Base-by-base conservation (phyloP, 345 rosid species). In the Citrus hindsii region DNA sequence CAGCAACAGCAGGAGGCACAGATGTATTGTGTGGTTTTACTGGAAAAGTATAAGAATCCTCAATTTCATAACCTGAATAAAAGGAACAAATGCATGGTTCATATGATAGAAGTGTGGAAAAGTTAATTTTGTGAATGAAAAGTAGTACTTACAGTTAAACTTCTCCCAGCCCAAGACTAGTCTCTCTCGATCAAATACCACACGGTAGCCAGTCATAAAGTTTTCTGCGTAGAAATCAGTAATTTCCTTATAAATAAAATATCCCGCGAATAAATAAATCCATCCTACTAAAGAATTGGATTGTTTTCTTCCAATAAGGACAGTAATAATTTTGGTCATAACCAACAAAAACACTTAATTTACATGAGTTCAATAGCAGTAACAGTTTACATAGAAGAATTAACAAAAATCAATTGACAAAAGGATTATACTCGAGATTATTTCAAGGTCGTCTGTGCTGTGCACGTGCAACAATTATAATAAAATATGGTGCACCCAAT, bases 131-230 rank as follows among this genome's bases (percentile, higher is more conserved):
- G 28, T 16, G 25, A 35, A 62, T 8, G 56, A 80, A 71, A 79
- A 79, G 6, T 14, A 53, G 75, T 35, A 80, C 94, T 83, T 77
- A 92, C 96, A 90, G 77, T 95, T 84, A 77, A 90, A 88, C 84
- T 87, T 88, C 92, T 89, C 92, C 98, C 97, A 90, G 40, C 96
- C 96, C 80, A 91, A 86, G 59, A 89, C 71, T 21, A 88, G 87
- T 64, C 87, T 89, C 84, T 92, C 96, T 83, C 95, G 82, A 84
- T 93, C 93, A 80, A 95, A 91, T 25, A 92, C 89, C 56, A 92
- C 89, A 9, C 88, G 88, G 83, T 91, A 90, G 62, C 95, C 98
- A 0, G 93, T 90, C 99, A 96, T 96, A 77, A 93, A 91, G 80
- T 92, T 92, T 70, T 95, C 97, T 92, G 97, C 77, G 81, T 25